A percentile compares a stretch with the other conserved stretches of the same genome.
phyloP scores from a whole-genome alignment of 148 eudicot genomes.

The Vaccinium vitisidaea region DNA sequence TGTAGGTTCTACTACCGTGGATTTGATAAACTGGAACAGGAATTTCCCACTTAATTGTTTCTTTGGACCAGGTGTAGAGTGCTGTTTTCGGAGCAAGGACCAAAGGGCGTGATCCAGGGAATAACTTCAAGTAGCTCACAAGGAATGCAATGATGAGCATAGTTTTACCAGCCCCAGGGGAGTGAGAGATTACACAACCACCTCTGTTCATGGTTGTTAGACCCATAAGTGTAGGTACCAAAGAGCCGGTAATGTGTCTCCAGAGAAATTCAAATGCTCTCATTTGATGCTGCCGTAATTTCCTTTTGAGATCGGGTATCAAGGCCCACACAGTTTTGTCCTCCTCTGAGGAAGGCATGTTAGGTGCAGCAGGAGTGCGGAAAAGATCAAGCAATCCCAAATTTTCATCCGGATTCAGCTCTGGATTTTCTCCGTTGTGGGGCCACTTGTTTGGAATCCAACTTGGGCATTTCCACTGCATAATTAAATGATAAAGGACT shows the following conservation, averaged over 20 bases:
- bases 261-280: slow-evolving; percentile 91
- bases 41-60: slow-evolving; percentile 86
- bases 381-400: slow-evolving; percentile 40
- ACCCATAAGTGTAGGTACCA: slow-evolving; percentile 73
- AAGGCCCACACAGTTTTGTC: slow-evolving; percentile 79
- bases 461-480: slow-evolving; percentile 48
- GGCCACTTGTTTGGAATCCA: slow-evolving; percentile 41
- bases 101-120: slow-evolving; percentile 89
- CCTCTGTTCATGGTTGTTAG: slow-evolving; percentile 57
- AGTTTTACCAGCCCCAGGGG: slow-evolving; percentile 98
- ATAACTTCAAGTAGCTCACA: slow-evolving; percentile 82
- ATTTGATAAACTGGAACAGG: slow-evolving; percentile 96
- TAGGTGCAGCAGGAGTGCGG: slow-evolving; percentile 47
- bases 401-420: slow-evolving; percentile 47
- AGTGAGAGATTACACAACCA: slow-evolving; percentile 93
- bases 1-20: slow-evolving; percentile 78
- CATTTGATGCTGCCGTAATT: slow-evolving; percentile 73
- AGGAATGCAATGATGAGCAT: slow-evolving; percentile 87
- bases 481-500: background rate
- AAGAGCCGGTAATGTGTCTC: slow-evolving; percentile 84
- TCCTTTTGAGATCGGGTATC: slow-evolving; percentile 65
- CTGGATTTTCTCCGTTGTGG: slow-evolving; percentile 45
- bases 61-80: slow-evolving; percentile 95
- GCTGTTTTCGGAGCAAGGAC: slow-evolving; percentile 98
- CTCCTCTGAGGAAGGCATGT: slow-evolving; percentile 40